phyloP scores from a whole-genome alignment of 106 monocot genomes.

The Dendrobium huoshanense region DNA sequence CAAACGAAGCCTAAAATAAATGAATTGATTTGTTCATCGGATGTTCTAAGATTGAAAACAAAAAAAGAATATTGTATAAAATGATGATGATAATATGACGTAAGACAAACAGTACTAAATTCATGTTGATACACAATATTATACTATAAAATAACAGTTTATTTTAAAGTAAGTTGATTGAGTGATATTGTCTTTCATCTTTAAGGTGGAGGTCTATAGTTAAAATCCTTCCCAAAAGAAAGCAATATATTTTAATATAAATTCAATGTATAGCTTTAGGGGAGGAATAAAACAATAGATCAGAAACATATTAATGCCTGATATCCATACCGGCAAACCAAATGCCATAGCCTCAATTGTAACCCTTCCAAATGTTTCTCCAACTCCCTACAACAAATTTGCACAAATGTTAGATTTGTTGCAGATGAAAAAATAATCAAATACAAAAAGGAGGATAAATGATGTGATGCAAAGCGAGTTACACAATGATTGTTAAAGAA shows the following conservation, averaged over 20 bases:
- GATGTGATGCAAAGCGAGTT: too few species aligned
- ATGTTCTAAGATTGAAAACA: too few species aligned
- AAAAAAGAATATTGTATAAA: too few species aligned
- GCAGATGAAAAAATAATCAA: not conserved
- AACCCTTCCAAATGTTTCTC: slow-evolving; percentile 98
- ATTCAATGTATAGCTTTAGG: not conserved
- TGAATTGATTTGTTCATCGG: too few species aligned
- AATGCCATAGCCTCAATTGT: slow-evolving; percentile 98
- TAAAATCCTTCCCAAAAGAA: too few species aligned
- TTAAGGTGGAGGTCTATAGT: too few species aligned
- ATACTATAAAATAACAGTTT: not conserved
- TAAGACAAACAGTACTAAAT: too few species aligned
- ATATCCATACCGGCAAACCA: slow-evolving; percentile 70
- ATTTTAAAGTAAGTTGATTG: not conserved
- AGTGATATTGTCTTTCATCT: too few species aligned
- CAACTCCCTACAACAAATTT: slow-evolving; percentile 51
- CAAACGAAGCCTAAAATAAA: too few species aligned
- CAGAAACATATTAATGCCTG: not conserved
- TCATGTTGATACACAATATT: not conserved
- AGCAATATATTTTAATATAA: not conserved
- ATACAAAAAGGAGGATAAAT: not conserved
- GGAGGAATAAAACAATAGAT: not conserved
- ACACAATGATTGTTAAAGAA: too few species aligned
- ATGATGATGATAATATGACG: too few species aligned
- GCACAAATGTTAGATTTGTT: not conserved